Evolutionary conservation across 805 yeast species (phyloP).

Genomic region (Candida michaelii): DNA sequence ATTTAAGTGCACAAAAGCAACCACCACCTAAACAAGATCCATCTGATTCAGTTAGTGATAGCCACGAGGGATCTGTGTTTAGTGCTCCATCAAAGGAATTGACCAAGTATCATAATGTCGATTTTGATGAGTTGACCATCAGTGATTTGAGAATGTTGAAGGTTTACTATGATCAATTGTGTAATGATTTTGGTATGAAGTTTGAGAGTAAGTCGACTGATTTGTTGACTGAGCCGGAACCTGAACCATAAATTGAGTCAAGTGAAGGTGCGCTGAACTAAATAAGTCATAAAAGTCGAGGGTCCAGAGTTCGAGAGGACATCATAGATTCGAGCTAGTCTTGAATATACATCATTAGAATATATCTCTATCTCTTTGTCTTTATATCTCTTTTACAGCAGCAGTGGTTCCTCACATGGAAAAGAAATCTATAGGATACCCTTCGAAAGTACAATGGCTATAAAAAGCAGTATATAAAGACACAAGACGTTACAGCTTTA

Average conservation of each 20-base stretch:
- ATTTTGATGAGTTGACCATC: slow-evolving; percentile 36
- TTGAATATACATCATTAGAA: too few relatives aligned
- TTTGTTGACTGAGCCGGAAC: slow-evolving; percentile 8
- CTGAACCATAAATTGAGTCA: neutral
- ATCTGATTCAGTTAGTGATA: slow-evolving; percentile 15
- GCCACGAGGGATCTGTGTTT: slow-evolving; percentile 24
- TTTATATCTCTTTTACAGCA: too few relatives aligned
- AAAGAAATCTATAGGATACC: too few relatives aligned
- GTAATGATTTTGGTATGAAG: slow-evolving; percentile 21
- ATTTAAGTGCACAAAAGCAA: slow-evolving; percentile 19
- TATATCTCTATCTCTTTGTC: too few relatives aligned
- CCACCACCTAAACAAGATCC: slow-evolving; percentile 5
- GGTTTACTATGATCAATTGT: slow-evolving; percentile 37
- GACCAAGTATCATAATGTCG: slow-evolving; percentile 31
- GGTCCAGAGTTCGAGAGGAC: too few relatives aligned
- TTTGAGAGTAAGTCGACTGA: slow-evolving; percentile 16
- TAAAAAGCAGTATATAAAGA: too few relatives aligned
- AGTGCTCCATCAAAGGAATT: slow-evolving; percentile 24
- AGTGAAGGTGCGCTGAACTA: too few relatives aligned
- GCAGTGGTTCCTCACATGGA: too few relatives aligned
- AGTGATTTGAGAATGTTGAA: slow-evolving; percentile 35
- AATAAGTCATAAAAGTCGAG: too few relatives aligned
- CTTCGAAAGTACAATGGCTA: too few relatives aligned
- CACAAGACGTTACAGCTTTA: too few relatives aligned
- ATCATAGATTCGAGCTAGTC: too few relatives aligned